Evolutionary conservation across 2,329 filamentous ascomycete species (phyloP).

Genomic region (Penicillium brasilianum): DNA sequence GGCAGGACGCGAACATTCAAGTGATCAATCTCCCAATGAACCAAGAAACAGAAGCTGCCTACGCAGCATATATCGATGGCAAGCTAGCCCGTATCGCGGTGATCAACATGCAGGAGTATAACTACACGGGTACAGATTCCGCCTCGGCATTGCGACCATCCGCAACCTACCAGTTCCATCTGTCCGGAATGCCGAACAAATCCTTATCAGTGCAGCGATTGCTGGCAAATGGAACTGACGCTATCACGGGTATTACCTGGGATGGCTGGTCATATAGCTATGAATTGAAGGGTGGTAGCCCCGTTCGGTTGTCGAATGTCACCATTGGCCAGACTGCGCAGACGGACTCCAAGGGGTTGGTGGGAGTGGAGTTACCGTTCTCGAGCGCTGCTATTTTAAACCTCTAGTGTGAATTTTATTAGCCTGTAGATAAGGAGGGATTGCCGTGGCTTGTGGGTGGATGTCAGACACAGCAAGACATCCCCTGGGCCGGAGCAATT

Average conservation of each 20-base stretch:
- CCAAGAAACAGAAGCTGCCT: conserved; percentile 56
- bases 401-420: not conserved
- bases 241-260: conserved; percentile 65
- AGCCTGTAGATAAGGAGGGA: not conserved
- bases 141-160: conserved; percentile 38
- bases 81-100: conserved; percentile 57
- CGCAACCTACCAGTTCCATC: conserved; percentile 33
- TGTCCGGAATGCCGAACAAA: conserved; percentile 28
- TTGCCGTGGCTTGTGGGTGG: not conserved
- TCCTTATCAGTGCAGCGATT: conserved; percentile 55
- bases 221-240: conserved; percentile 67
- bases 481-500: not conserved
- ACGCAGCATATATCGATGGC: conserved; percentile 58
- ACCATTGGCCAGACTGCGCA: conserved; percentile 56
- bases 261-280: conserved; percentile 67
- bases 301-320: conserved; percentile 61
- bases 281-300: conserved; percentile 60
- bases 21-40: conserved; percentile 56
- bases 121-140: conserved; percentile 57
- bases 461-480: not conserved
- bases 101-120: conserved; percentile 65
- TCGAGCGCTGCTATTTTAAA: conserved; percentile 35
- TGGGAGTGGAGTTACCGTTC: conserved; percentile 33
- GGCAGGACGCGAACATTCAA: conserved; percentile 49
- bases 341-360: conserved; percentile 42